Evolutionary conservation across 148 eudicot genomes (phyloP), one percentile per base, ranked within the genome.

Genomic region (Silene latifolia): DNA sequence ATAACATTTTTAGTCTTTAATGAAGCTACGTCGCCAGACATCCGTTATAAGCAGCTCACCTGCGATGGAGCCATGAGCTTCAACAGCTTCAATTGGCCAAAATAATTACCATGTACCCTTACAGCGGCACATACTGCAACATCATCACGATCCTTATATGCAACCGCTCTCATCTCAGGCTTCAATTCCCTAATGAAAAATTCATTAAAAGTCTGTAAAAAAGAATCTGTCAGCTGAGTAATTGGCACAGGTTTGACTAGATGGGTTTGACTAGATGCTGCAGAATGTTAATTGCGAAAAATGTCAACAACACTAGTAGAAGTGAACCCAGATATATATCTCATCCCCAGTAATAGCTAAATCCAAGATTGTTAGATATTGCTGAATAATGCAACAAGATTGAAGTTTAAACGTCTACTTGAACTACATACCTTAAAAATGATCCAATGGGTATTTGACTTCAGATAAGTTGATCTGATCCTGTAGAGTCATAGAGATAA

Each of bases 61-160:
- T n/a, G n/a, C n/a, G n/a, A n/a, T n/a, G n/a, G n/a, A n/a, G n/a
- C n/a, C n/a, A n/a, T n/a, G n/a, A n/a, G n/a, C n/a, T n/a, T n/a
- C n/a, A n/a, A n/a, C n/a, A n/a, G n/a, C n/a, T n/a, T n/a, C n/a
- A n/a, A n/a, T n/a, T n/a, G n/a, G n/a, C n/a, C n/a, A n/a, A n/a
- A n/a, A n/a, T n/a, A n/a, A n/a, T n/a, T n/a, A n/a, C n/a, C n/a
- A n/a, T n/a, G n/a, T n/a, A n/a, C n/a, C n/a, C n/a, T n/a, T n/a
- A n/a, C 98, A 77, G 98, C 98, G 59, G 88, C 97, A 83, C 96
- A 95, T 17, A 92, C 86, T 62, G 96, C 97, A 80, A 89, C 83
- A 84, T 92, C 87, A 80, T 90, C 96, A 83, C 81, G 77, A 68
- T 86, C 91, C 77, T 71, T 46, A 70, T 69, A 81, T 61, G 93